Percentiles rank a stretch among this genome's conserved stretches.
Conservation (phyloP, 1,139 yeast species). For the Scheffersomyces illinoinensis region DNA sequence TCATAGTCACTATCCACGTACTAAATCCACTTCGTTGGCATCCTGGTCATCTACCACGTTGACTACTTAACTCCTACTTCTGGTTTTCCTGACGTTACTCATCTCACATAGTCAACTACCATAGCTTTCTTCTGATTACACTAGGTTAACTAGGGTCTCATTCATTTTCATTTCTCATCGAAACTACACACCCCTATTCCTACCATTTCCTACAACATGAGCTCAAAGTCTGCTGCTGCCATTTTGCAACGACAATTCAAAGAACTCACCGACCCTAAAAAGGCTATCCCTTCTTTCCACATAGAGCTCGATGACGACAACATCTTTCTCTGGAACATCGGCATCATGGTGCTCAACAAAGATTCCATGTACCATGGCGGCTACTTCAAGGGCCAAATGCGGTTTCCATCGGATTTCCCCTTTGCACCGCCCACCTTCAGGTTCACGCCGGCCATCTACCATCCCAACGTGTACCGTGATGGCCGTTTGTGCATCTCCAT, state of each 20-base stretch:
- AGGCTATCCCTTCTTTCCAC: constrained; percentile 88
- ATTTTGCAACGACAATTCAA: constrained; percentile 90
- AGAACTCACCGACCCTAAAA: constrained; percentile 91
- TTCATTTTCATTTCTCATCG: neutral
- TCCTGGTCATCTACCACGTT: neutral
- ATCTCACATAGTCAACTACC: neutral
- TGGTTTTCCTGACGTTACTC: neutral
- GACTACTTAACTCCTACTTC: neutral
- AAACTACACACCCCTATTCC: neutral
- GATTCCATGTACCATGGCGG: constrained; percentile 95
- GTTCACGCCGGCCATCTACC: constrained; percentile 93
- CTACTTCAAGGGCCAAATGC: constrained; percentile 92
- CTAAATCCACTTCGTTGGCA: neutral
- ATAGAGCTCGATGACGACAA: constrained; percentile 87
- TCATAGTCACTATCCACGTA: neutral
- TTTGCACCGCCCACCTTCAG: constrained; percentile 88
- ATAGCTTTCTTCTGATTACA: neutral
- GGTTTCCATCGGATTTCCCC: constrained; percentile 89
- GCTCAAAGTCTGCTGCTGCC: constrained; percentile 64
- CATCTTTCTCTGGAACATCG: constrained; percentile 90
- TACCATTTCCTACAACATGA: constrained; percentile 24
- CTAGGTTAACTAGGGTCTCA: neutral
- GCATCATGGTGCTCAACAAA: constrained; percentile 86
- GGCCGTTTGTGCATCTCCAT: constrained; percentile 92
- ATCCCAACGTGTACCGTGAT: constrained; percentile 92